phyloP scores from a whole-genome alignment of 2,329 filamentous ascomycete species.

The Talaromyces verruculosus region DNA sequence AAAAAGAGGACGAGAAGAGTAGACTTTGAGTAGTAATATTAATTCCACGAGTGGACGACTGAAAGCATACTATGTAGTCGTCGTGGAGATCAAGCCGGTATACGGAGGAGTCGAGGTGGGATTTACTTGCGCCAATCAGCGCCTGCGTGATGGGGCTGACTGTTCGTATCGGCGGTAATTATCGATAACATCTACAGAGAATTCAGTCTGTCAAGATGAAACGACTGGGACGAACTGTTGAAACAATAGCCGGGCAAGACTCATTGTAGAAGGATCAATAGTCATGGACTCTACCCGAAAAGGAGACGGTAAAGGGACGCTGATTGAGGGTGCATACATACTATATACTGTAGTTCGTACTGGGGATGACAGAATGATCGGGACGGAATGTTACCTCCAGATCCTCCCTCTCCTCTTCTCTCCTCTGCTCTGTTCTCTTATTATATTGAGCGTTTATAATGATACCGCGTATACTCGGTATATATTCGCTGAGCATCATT shows the following conservation, averaged over 20 bases:
- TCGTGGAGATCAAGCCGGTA: background rate
- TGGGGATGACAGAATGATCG: background rate
- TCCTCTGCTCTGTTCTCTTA: background rate
- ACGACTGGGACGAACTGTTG: background rate
- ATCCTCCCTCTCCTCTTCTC: background rate
- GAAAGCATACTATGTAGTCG: no score
- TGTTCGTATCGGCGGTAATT: background rate
- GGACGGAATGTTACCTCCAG: constrained; percentile 1
- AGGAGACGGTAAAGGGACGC: background rate
- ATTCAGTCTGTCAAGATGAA: background rate
- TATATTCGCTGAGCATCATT: background rate
- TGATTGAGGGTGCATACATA: background rate
- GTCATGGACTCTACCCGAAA: background rate
- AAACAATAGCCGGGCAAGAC: background rate
- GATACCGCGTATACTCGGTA: background rate
- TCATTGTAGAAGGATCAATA: background rate
- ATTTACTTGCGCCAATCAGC: background rate
- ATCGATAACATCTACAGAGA: background rate
- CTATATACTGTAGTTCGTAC: no score
- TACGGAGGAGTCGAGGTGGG: constrained; percentile 5
- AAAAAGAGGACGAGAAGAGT: background rate
- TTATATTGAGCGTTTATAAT: no score
- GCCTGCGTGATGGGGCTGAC: background rate
- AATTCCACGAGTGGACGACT: background rate
- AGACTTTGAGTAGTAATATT: background rate